phyloP scores from a whole-genome alignment of 192 early-diverging fungal species.

The Entrophospora sp. region DNA sequence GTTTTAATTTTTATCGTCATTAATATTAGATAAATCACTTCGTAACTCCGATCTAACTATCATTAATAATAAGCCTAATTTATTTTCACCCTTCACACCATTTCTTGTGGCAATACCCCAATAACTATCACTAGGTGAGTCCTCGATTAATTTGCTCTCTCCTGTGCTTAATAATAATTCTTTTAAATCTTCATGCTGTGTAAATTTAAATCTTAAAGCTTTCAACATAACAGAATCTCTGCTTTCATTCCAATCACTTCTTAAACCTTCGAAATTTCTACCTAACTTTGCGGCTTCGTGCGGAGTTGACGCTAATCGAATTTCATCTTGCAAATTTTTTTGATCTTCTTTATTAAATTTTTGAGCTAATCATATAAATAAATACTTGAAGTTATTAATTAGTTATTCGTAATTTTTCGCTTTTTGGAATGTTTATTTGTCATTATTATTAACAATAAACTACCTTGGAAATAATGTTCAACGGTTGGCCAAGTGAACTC shows the following conservation, averaged over 20 bases:
- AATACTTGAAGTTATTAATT: neutral
- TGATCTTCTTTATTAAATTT: neutral
- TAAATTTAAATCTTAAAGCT: constrained; percentile 32
- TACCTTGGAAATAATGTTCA: constrained; percentile 37
- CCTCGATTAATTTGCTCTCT: constrained; percentile 14
- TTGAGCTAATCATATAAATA: neutral
- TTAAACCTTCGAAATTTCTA: constrained; percentile 23
- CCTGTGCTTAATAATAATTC: constrained; percentile 24
- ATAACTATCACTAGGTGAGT: constrained; percentile 26
- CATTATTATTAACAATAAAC: constrained; percentile 24
- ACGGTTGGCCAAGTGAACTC: constrained; percentile 27
- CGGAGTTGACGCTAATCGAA: constrained; percentile 20
- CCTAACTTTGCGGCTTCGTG: constrained; percentile 35
- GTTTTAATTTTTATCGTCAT: no score
- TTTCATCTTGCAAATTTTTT: constrained; percentile 15
- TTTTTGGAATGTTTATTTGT: no score
- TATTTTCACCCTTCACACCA: constrained; percentile 31
- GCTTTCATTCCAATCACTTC: constrained; percentile 36
- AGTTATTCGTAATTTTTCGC: neutral
- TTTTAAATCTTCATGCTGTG: constrained; percentile 27
- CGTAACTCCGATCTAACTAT: constrained; percentile 21
- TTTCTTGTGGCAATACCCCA: constrained; percentile 23
- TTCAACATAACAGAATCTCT: constrained; percentile 35
- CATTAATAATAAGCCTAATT: constrained; percentile 26
- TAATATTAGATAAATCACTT: no score